phyloP scores from a whole-genome alignment of 768 basidiomycete species.

The Scleroderma bovista region DNA sequence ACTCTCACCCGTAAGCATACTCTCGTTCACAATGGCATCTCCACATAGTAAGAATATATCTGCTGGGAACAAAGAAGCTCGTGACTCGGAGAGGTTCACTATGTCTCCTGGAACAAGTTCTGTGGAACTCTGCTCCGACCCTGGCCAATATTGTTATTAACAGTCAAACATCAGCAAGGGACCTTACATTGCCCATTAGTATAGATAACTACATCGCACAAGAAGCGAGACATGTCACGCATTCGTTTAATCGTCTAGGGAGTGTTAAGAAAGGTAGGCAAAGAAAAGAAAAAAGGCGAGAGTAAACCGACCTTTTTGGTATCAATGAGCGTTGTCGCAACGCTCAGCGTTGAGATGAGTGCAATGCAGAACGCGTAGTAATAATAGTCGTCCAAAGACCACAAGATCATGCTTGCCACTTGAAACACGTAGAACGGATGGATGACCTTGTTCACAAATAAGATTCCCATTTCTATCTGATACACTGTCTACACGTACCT shows the following conservation, averaged over 20 bases:
- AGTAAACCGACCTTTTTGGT: slow-evolving; percentile 70
- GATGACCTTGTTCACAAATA: slow-evolving; percentile 52
- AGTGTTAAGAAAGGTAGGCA: slow-evolving; percentile 2
- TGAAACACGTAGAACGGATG: slow-evolving; percentile 99
- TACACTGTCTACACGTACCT: slow-evolving; percentile 52
- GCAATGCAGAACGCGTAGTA: slow-evolving; percentile 98
- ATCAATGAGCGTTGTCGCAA: slow-evolving; percentile 82
- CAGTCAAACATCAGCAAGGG: not conserved
- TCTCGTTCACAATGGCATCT: slow-evolving; percentile 97
- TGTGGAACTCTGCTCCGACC: slow-evolving; percentile 67
- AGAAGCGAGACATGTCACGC: slow-evolving; percentile 93
- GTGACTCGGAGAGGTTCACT: slow-evolving; percentile 77
- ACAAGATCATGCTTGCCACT: slow-evolving; percentile 88
- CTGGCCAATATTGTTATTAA: slow-evolving; percentile 33
- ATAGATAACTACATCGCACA: slow-evolving; percentile 68
- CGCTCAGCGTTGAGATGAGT: slow-evolving; percentile 81
- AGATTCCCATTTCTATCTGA: not conserved
- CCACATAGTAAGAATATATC: slow-evolving; percentile 92
- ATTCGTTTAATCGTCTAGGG: slow-evolving; percentile 82
- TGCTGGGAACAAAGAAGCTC: slow-evolving; percentile 72
- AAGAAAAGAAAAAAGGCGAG: not conserved
- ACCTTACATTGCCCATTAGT: slow-evolving; percentile 66
- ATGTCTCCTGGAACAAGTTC: slow-evolving; percentile 90
- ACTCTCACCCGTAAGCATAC: slow-evolving; percentile 98
- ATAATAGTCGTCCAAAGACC: slow-evolving; percentile 93